Evolutionary conservation across 2,329 filamentous ascomycete species (phyloP).

Genomic region (Fusarium odoratissimum): DNA sequence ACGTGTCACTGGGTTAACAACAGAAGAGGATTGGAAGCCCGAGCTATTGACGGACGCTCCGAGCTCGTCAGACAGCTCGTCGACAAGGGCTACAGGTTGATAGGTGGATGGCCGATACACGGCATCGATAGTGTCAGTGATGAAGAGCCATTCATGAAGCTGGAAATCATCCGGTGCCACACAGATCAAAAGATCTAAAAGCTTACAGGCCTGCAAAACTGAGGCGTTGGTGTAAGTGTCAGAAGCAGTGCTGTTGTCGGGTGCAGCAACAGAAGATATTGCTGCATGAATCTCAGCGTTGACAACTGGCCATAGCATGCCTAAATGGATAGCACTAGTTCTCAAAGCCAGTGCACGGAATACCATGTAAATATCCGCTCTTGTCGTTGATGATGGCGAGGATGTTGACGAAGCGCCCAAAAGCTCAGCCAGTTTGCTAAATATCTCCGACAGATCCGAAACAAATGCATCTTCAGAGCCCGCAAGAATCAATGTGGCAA

Average conservation of each 20-base stretch:
- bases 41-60: conserved; percentile 58
- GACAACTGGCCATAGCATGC: conserved; percentile 88
- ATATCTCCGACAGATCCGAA: conserved; percentile 75
- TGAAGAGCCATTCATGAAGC: conserved; percentile 97
- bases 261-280: conserved; percentile 77
- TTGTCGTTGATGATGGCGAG: conserved; percentile 89
- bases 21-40: conserved; percentile 51
- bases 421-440: conserved; percentile 89
- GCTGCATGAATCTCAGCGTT: conserved; percentile 87
- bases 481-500: conserved; percentile 83
- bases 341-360: conserved; percentile 84
- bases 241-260: conserved; percentile 69
- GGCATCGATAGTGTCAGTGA: conserved; percentile 96
- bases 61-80: conserved; percentile 84
- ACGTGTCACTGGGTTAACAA: conserved; percentile 51
- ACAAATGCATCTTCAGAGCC: conserved; percentile 83
- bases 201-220: conserved; percentile 90
- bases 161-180: conserved; percentile 95
- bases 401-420: conserved; percentile 85
- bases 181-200: conserved; percentile 88
- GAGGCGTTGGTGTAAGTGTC: conserved; percentile 82
- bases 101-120: conserved; percentile 82
- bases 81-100: conserved; percentile 80
- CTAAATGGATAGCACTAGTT: conserved; percentile 81
- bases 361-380: conserved; percentile 90